Evolutionary conservation across 192 early-diverging fungal species (phyloP), one percentile per base, ranked within the genome.

Genomic region (Entomortierella beljakovae): DNA sequence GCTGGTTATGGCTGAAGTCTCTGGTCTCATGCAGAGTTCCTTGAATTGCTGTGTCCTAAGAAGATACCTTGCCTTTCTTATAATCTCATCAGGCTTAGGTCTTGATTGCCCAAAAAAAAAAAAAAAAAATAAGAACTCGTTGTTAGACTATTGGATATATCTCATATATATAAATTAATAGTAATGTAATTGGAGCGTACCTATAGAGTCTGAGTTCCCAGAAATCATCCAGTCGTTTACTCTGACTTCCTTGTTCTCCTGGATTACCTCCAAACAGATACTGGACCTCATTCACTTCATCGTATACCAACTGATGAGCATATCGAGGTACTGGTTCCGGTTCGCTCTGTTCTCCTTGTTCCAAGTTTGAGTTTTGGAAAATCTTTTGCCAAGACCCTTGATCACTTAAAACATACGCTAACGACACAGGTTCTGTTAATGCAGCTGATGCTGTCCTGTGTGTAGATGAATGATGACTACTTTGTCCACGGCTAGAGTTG

Each of bases 201-300:
- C 92, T 84, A 33, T 82, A 70, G 38, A 95, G 82, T 37, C 71
- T 65, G 28, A 95, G 81, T 66, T 94, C 88, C 94, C 94, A 95
- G 72, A 95, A 92, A 71, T 95, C 94, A 64, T 95, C 90, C 11
- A 95, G 71, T 29, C 94, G 81, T 54, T 91, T 82, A 70, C 83
- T 90, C 22, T 82, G 75, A 61, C 88, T 84, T 25, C 68, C 81
- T 18, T 60, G 68, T 34, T 94, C 92, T 6, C 94, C 94, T 6
- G 95, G 94, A 61, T 97, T 98, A 31, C 97, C 97, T 11, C 97
- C 97, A 88, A 99, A 99, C 69, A 99, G 70, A 80, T 92, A 94
- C 63, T 99, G 96, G 5, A 81, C 80, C 55, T 89, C 88, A 9
- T 86, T 83, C 22, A 71, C 72, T 7, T 70, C 72, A 69, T 98